Base-by-base conservation (phyloP, 306 rosid species). In the Gastrolobium villosum region DNA sequence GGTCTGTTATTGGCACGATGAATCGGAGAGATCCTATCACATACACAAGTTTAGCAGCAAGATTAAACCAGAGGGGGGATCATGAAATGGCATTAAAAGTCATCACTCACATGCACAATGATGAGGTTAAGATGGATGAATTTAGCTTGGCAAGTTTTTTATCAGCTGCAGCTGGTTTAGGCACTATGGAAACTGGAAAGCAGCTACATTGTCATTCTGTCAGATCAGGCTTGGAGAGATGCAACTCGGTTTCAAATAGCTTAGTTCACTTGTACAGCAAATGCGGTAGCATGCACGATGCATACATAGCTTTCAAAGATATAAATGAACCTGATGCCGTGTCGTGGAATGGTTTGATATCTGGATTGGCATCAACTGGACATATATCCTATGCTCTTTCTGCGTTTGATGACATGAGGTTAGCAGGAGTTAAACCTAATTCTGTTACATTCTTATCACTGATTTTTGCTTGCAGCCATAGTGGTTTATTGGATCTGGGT, bases 291-390 rank as follows among this genome's bases (percentile, higher is more conserved):
- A 83, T 76, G 70, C 79, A 46, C 1, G 86, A 89, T 44, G 94
- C 91, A 32, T 2, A 65, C n/a, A 86, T 36, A 79, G 86, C 87
- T 86, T 89, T 91, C 63, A 30, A 63, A 65, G 87, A 83, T 73
- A 83, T 86, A 31, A 56, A 65, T 52, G 77, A 62, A 39, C 92
- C 92, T 2, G 90, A 87, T 78, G 50, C 72, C 9, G 88, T 90
- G 59, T 86, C 97, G 71, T 91, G 97, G 94, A 91, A 89, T 30
- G 67, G 86, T 40, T 81, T 85, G 80, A 89, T 91, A 74, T 85
- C 92, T 41, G 87, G 89, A 30, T 75, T 89, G 81, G 80, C 94
- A 59, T 76, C 84, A 46, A 88, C 74, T 32, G 91, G 89, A 34
- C 73, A 69, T 11, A 64, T 82, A 74, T 83, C 81, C 20, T 48